These are phyloP conservation scores for Purpureocillium takamizusanense DNA, from an alignment of 2,329 filamentous ascomycete species.

Conservation along the genomic window DNA sequence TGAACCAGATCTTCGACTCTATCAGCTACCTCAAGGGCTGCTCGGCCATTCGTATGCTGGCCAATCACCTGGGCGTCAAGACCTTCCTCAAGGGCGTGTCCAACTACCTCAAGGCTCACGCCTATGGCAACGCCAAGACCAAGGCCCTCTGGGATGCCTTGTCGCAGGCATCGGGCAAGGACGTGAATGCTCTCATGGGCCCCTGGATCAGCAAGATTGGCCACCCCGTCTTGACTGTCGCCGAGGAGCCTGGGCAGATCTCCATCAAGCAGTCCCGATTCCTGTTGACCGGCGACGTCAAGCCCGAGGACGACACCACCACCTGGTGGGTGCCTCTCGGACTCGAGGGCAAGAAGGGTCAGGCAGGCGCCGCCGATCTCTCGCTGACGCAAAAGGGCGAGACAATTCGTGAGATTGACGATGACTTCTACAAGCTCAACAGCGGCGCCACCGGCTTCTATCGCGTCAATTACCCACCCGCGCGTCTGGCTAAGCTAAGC, in stretches of 20 bases:
- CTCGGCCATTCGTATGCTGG: conserved; percentile 94
- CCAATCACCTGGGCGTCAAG: conserved; percentile 77
- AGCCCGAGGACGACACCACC: conserved; percentile 82
- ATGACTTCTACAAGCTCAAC: conserved; percentile 90
- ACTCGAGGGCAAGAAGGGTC: conserved; percentile 64
- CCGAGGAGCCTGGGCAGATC: conserved; percentile 76
- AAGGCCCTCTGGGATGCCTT: conserved; percentile 85
- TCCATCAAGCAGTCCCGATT: conserved; percentile 80
- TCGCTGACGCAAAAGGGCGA: conserved; percentile 70
- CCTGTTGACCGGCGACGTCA: conserved; percentile 83
- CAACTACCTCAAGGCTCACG: conserved; percentile 79
- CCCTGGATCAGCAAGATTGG: conserved; percentile 95
- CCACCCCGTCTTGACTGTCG: conserved; percentile 80
- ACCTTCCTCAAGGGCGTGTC: conserved; percentile 86
- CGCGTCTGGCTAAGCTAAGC: conserved; percentile 71
- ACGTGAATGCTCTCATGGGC: conserved; percentile 82
- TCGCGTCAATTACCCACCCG: conserved; percentile 85
- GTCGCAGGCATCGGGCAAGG: conserved; percentile 76
- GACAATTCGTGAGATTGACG: conserved; percentile 64
- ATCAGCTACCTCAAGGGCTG: conserved; percentile 97
- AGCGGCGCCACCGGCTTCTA: conserved; percentile 81
- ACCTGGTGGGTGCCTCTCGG: conserved; percentile 94
- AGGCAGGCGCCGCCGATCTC: conserved; percentile 51
- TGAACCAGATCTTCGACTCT: conserved; percentile 95
- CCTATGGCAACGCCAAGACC: conserved; percentile 85